Percentiles rank a stretch among this genome's conserved stretches.
phyloP scores from a whole-genome alignment of 352 stramenopile species.

The Peronospora farinosa region DNA sequence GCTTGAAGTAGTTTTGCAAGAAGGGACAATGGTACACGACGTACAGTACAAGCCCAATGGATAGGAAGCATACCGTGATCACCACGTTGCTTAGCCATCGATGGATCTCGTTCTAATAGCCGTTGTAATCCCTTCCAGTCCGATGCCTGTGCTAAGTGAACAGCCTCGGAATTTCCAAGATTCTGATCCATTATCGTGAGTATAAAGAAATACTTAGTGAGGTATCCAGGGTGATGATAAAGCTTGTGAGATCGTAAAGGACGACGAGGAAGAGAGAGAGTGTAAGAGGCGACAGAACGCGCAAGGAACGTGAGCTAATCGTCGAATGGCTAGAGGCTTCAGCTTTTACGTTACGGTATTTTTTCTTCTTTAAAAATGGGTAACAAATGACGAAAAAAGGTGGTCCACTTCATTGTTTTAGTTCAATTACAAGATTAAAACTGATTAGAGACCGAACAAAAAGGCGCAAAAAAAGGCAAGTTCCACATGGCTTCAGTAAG shows the following conservation, averaged over 20 bases:
- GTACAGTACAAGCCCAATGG: slow-evolving; percentile 75
- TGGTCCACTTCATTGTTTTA: too few relatives aligned
- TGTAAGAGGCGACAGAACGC: slow-evolving; percentile 12
- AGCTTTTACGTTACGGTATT: too few relatives aligned
- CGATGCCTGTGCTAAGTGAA: slow-evolving; percentile 67
- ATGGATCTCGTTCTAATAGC: slow-evolving; percentile 49
- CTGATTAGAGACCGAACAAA: background rate
- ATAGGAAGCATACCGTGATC: slow-evolving; percentile 82
- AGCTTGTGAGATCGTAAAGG: background rate
- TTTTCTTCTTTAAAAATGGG: background rate
- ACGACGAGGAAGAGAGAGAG: slow-evolving; percentile 10
- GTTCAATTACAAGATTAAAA: too few relatives aligned
- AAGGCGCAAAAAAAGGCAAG: slow-evolving; percentile 11
- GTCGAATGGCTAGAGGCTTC: background rate
- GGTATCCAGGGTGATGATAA: slow-evolving; percentile 1
- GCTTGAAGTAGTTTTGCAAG: slow-evolving; percentile 53
- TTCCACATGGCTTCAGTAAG: slow-evolving; percentile 3
- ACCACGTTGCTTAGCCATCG: slow-evolving; percentile 41
- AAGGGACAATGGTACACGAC: slow-evolving; percentile 51
- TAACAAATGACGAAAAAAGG: background rate
- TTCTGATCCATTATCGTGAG: slow-evolving; percentile 19
- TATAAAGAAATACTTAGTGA: slow-evolving; percentile 8
- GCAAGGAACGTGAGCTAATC: slow-evolving; percentile 17
- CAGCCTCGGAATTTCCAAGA: slow-evolving; percentile 46
- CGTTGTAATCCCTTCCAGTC: slow-evolving; percentile 68